Conservation (phyloP, 176 grass and related monocot genomes). For the Cocos nucifera region DNA sequence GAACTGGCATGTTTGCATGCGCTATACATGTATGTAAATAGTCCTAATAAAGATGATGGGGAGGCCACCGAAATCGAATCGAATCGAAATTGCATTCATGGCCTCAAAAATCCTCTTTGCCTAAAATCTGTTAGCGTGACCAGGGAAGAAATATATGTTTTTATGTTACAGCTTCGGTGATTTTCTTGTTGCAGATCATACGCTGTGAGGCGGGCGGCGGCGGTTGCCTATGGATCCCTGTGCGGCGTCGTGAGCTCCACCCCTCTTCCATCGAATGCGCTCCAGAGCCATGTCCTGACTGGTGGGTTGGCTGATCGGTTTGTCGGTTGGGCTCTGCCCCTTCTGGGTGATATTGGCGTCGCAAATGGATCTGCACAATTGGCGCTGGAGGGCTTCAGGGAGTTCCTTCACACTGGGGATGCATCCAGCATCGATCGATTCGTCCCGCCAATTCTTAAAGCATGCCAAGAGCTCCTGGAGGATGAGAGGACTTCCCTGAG, state of each 20-base stretch:
- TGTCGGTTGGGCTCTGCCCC: constrained; percentile 79
- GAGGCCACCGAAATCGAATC: too few relatives aligned
- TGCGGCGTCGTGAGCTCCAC: constrained; percentile 56
- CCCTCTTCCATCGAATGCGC: constrained; percentile 13
- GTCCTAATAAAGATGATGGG: too few relatives aligned
- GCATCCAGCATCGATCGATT: constrained; percentile 49
- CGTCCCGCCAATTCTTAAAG: constrained; percentile 56
- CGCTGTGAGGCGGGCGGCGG: constrained; percentile 57
- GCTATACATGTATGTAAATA: too few relatives aligned
- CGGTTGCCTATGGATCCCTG: constrained; percentile 63
- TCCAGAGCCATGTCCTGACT: constrained; percentile 37
- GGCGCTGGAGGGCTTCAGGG: constrained; percentile 61
- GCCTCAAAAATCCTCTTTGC: too few relatives aligned
- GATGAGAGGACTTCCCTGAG: constrained; percentile 79
- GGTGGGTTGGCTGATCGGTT: constrained; percentile 69
- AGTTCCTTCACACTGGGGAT: constrained; percentile 61
- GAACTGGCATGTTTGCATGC: too few relatives aligned
- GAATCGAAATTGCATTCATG: too few relatives aligned
- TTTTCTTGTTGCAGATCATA: constrained; percentile 48
- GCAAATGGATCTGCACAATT: constrained; percentile 30
- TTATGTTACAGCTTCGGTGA: neutral
- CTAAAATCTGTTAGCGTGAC: too few relatives aligned
- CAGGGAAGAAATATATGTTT: neutral
- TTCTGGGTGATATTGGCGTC: constrained; percentile 42
- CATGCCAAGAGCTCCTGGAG: constrained; percentile 79